Evolutionary conservation across 495 filamentous ascomycete species (phyloP).

Genomic region (Rhypophila decipiens): DNA sequence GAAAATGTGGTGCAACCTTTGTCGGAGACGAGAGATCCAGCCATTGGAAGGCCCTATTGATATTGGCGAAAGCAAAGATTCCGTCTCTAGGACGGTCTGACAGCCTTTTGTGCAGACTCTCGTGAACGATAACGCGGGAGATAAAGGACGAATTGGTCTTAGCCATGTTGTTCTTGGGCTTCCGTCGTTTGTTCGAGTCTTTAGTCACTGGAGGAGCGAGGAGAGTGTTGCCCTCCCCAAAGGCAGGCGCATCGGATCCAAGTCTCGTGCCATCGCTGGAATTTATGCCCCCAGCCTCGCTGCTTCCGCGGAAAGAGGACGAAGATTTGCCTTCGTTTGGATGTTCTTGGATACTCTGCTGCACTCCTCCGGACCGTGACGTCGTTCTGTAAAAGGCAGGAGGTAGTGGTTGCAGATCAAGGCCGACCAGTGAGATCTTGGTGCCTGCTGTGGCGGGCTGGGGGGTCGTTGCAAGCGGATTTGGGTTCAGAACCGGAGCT

Average conservation of each 20-base stretch:
- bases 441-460: constrained; percentile 77
- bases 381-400: constrained; percentile 46
- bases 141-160: constrained; percentile 98
- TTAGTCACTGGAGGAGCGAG: constrained; percentile 57
- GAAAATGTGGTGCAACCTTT: constrained; percentile 37
- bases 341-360: constrained; percentile 54
- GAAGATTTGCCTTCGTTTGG: constrained; percentile 56
- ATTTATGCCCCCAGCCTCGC: constrained; percentile 31
- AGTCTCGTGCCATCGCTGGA: constrained; percentile 33
- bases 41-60: constrained; percentile 85
- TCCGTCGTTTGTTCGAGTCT: constrained; percentile 70
- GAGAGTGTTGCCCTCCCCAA: constrained; percentile 81
- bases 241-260: constrained; percentile 52
- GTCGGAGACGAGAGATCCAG: constrained; percentile 49
- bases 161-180: constrained; percentile 94
- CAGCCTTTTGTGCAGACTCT: constrained; percentile 68
- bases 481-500: constrained; percentile 74
- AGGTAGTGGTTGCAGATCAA: constrained; percentile 55
- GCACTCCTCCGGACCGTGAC: constrained; percentile 31
- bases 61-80: constrained; percentile 85
- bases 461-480: constrained; percentile 80
- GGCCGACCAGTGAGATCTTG: constrained; percentile 69
- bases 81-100: constrained; percentile 73
- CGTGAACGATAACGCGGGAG: constrained; percentile 87
- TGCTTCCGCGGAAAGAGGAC: constrained; percentile 46